phyloP scores from a whole-genome alignment of 331 rosid species.

The Pyracantha coccinea region DNA sequence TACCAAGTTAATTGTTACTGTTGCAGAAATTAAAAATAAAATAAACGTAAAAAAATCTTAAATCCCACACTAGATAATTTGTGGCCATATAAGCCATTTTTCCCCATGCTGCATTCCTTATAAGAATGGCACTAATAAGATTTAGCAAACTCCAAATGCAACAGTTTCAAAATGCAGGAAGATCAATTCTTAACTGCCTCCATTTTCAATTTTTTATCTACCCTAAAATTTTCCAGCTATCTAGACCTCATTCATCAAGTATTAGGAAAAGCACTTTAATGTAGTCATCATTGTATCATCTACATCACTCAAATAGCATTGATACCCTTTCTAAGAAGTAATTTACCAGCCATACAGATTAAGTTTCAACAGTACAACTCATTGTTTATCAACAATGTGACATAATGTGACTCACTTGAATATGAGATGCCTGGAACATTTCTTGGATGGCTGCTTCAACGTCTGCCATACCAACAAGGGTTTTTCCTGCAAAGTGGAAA shows the following conservation, averaged over 20 bases:
- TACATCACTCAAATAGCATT: slow-evolving; percentile 1
- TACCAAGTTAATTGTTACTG: not conserved
- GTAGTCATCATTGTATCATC: not conserved
- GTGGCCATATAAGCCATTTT: not conserved
- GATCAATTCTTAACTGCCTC: not conserved
- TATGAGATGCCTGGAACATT: slow-evolving; percentile 98
- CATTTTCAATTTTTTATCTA: not conserved
- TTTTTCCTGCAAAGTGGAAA: slow-evolving; percentile 36
- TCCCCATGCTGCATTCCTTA: not conserved
- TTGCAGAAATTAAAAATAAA: not conserved
- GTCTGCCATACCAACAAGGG: slow-evolving; percentile 61
- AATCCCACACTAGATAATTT: not conserved
- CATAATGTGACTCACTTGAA: slow-evolving; percentile 53
- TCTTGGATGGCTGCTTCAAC: slow-evolving; percentile 91
- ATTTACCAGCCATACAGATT: not conserved
- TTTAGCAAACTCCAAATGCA: not conserved
- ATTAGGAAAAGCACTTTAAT: not conserved
- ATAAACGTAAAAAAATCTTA: not conserved
- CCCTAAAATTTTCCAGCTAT: not conserved
- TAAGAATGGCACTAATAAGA: not conserved
- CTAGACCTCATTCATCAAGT: not conserved
- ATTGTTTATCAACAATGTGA: not conserved
- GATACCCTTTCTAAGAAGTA: slow-evolving; percentile 4
- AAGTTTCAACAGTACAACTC: slow-evolving; percentile 11
- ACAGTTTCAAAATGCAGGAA: not conserved